Evolutionary conservation across 2,329 filamentous ascomycete genomes (phyloP), one percentile per base, ranked within the genome.

Genomic region (Arthrobotrys conoides): DNA sequence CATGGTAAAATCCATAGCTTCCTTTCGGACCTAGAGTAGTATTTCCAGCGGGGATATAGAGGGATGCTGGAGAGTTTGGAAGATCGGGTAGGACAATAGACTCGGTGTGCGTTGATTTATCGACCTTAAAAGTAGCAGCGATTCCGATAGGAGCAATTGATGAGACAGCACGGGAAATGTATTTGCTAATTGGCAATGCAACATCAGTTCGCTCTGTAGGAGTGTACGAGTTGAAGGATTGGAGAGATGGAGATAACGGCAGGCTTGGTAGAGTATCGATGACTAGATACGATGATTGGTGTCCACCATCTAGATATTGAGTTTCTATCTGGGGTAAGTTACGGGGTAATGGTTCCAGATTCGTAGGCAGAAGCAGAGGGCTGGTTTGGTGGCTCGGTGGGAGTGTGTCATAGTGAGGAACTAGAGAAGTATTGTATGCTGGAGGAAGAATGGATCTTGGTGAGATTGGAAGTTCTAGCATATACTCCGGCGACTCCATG

Each of bases 51-150:
- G 30, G 36, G 33, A 67, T 36, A 22, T 18, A 48, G 18, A 41
- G 5, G 3, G 48, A 61, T n/a, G 24, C 14, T 16, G 72, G 72
- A 38, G 72, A 76, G 6, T 48, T 57, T 20, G 72, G 72, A 10
- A 77, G 51, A n/a, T 9, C 16, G 0, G 72, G 59, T 16, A 67
- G 18, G 12, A 49, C 44, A 22, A 36, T 9, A 49, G 41, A 20
- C 27, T 65, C 41, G 12, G 33, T 8, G 2, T 22, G 1, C 4
- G 27, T 36, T 3, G 41, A 3, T 48, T 16, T 16, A 20, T 36
- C 61, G 3, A 27, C 5, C 20, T 61, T 16, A 24, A 20, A n/a
- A 14, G 16, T 22, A 18, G 27, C 4, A 30, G 10, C 30, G 14
- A n/a, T n/a, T n/a, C 14, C 14, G 5, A 48, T 20, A 4, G 16